Base-by-base conservation (phyloP, 1,284 basidiomycete species). In the Trametes versicolor region DNA sequence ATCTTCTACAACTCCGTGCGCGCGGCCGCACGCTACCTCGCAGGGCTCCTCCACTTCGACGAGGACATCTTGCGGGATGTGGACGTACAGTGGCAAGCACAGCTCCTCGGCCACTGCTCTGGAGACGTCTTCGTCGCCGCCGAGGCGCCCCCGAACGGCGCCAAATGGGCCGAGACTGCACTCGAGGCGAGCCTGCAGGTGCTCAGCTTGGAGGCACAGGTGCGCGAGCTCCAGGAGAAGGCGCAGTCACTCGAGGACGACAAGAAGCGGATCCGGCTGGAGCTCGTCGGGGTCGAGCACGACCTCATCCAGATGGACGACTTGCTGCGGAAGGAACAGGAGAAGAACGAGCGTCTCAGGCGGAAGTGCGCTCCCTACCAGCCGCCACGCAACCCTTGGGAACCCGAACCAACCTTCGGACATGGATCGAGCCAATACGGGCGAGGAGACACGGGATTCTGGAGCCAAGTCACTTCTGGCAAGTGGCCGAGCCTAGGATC, bases 21-120 rank as follows among this genome's bases (percentile, higher is more conserved):
- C 12, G 72, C 71, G 2, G 78, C 82, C 0, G 82, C 84, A 1
- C 64, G 68, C 13, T 82, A 85, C 61, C 79, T 92, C 51, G 74
- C 79, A 17, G 72, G 79, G 0, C 80, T 89, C 27, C 76, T 91
- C 12, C 79, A 79, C 1, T 78, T 83, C 60, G 87, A 90, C 62
- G 71, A 76, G 63, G 66, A 67, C 34, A 71, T 87, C 23, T 73
- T 85, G n/a, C 63, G 74, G n/a, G 78, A 83, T 56, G 72, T 74
- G n/a, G 74, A 74, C 6, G 71, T 85, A 55, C 83, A 84, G 64
- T 91, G 89, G 88, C 84, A 91, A 67, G 84, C 86, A 0, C 86
- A 89, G 64, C 82, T 91, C 12, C 79, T 88, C 39, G 77, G 80
- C 2, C 82, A 89, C 62, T 88, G 83, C 67, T 88, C 86, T 0